These are phyloP conservation scores for Ascodesmis nigricans DNA, from an alignment of 495 filamentous ascomycete genomes.

Conservation along the genomic window DNA sequence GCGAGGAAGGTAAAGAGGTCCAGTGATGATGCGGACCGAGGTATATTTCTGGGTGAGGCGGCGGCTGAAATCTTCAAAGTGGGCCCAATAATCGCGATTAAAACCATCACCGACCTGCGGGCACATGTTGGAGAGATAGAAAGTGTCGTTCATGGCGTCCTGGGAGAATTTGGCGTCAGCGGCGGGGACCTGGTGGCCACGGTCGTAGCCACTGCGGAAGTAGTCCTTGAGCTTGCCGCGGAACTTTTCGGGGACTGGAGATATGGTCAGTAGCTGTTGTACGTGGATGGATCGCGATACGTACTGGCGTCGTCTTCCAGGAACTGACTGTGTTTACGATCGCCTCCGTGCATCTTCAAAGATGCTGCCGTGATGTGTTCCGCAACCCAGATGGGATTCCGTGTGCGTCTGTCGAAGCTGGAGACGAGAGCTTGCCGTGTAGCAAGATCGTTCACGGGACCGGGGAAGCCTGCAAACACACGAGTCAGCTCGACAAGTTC, in stretches of 20 bases:
- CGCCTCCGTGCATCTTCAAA: constrained; percentile 46
- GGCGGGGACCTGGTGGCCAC: constrained; percentile 90
- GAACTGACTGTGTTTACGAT: constrained; percentile 68
- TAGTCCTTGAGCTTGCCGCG: constrained; percentile 82
- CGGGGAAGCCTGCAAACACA: constrained; percentile 46
- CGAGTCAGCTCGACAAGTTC: neutral
- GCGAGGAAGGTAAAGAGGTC: constrained; percentile 73
- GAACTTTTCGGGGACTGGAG: constrained; percentile 57
- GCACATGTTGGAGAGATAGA: constrained; percentile 85
- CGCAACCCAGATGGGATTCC: constrained; percentile 86
- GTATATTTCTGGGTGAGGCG: constrained; percentile 59
- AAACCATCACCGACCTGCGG: constrained; percentile 95
- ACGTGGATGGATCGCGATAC: neutral
- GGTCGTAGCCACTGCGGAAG: constrained; percentile 83
- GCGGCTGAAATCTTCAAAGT: constrained; percentile 92
- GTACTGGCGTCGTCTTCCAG: constrained; percentile 39
- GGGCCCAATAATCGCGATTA: constrained; percentile 93
- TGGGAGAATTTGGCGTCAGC: constrained; percentile 95
- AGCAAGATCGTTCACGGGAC: constrained; percentile 65
- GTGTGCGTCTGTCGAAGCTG: constrained; percentile 71
- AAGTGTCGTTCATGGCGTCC: constrained; percentile 80
- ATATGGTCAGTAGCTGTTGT: neutral
- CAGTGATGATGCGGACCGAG: constrained; percentile 74
- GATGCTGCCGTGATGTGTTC: constrained; percentile 94
- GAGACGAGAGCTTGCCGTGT: constrained; percentile 52